These are phyloP conservation scores for Cryptosporidium parvum DNA, from an alignment of 169 alveolate genomes.

Conservation along the genomic window DNA sequence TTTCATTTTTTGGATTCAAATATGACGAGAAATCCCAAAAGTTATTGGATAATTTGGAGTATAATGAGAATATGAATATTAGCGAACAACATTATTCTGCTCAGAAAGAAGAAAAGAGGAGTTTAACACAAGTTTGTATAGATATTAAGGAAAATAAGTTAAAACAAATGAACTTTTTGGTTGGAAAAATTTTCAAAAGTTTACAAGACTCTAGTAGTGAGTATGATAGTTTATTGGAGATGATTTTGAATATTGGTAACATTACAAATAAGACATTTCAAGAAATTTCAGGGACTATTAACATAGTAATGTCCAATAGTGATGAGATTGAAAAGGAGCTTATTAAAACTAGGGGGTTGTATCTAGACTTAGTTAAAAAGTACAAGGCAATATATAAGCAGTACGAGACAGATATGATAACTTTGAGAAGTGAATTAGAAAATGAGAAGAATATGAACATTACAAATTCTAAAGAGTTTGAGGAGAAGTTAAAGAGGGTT, in stretches of 20 bases:
- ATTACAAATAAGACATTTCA: conserved; percentile 47
- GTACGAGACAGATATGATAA: conserved; percentile 61
- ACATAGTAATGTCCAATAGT: conserved; percentile 51
- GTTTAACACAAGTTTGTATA: conserved; percentile 15
- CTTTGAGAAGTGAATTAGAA: conserved; percentile 64
- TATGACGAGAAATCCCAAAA: conserved; percentile 15
- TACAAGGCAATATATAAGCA: conserved; percentile 54
- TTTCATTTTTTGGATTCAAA: conserved; percentile 51
- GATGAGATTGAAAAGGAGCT: conserved; percentile 62
- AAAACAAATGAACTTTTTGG: background rate
- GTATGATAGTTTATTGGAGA: conserved; percentile 47
- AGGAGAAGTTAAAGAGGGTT: conserved; percentile 11
- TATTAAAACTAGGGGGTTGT: conserved; percentile 17
- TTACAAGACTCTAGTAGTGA: conserved; percentile 21
- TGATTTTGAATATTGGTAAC: conserved; percentile 38
- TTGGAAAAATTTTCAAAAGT: background rate
- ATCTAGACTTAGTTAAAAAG: conserved; percentile 18
- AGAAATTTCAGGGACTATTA: conserved; percentile 50
- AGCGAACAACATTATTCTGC: background rate
- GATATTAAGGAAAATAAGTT: conserved; percentile 39
- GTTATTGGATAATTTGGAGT: background rate
- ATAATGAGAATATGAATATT: conserved; percentile 7
- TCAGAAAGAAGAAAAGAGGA: background rate
- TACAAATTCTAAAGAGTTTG: conserved; percentile 48
- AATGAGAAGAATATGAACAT: conserved; percentile 51